phyloP scores from a whole-genome alignment of 768 basidiomycete species.

The Imleria badia region DNA sequence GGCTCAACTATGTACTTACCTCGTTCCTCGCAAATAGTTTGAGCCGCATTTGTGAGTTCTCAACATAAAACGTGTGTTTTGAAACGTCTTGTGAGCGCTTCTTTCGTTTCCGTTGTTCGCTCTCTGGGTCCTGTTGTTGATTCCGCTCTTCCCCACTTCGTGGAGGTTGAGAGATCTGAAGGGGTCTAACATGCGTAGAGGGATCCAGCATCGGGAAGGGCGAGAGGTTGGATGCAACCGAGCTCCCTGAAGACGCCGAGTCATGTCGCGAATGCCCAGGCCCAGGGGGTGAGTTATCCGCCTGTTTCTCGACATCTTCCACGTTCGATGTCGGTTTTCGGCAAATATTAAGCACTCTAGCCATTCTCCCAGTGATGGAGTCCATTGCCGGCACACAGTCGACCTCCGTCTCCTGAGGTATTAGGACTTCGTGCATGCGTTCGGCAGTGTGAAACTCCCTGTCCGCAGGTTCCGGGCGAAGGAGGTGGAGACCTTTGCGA shows the following conservation, averaged over 20 bases:
- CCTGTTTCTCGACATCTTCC: slow-evolving; percentile 4
- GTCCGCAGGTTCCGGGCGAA: slow-evolving; percentile 41
- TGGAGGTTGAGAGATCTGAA: slow-evolving; percentile 29
- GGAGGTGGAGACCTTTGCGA: slow-evolving; percentile 75
- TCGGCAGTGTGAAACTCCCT: slow-evolving; percentile 23
- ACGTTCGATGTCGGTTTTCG: slow-evolving; percentile 18
- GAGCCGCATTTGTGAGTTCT: slow-evolving; percentile 86
- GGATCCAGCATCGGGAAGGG: slow-evolving; percentile 73
- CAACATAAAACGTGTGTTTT: slow-evolving; percentile 92
- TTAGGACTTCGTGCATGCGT: slow-evolving; percentile 18
- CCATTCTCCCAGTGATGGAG: slow-evolving; percentile 49
- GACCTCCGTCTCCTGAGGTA: slow-evolving; percentile 26
- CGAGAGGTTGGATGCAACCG: slow-evolving; percentile 38
- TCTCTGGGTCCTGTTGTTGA: slow-evolving; percentile 27
- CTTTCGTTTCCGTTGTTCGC: slow-evolving; percentile 47
- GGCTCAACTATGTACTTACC: slow-evolving; percentile 35
- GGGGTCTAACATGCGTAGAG: slow-evolving; percentile 68
- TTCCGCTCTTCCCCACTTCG: slow-evolving; percentile 17
- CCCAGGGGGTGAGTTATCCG: background rate
- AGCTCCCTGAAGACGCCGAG: slow-evolving; percentile 33
- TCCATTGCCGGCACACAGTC: slow-evolving; percentile 44
- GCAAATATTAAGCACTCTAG: slow-evolving; percentile 42
- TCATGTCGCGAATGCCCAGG: slow-evolving; percentile 11
- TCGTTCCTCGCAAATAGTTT: slow-evolving; percentile 88
- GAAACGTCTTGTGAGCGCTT: slow-evolving; percentile 63